Evolutionary conservation across 2,329 filamentous ascomycete genomes (phyloP).

Genomic region (Coleophoma cylindrospora): DNA sequence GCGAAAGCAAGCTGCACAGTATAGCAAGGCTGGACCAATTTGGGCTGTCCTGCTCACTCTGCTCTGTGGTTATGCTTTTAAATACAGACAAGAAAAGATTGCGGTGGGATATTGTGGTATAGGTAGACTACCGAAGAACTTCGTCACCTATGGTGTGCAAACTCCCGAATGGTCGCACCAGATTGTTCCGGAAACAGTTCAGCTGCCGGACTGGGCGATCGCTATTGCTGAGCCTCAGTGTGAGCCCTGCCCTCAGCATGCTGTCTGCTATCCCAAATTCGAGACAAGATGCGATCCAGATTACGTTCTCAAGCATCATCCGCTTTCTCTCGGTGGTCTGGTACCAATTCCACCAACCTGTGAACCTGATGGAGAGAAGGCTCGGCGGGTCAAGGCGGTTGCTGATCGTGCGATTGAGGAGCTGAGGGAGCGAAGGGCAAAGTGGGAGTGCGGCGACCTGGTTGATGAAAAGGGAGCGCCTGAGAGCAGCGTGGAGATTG

Average conservation of each 20-base stretch:
- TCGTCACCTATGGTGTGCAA: slow-evolving; percentile 43
- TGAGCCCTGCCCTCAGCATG: slow-evolving; percentile 85
- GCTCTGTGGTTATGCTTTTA: slow-evolving; percentile 67
- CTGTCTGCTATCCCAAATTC: slow-evolving; percentile 78
- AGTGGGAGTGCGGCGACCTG: slow-evolving; percentile 83
- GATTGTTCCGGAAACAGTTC: slow-evolving; percentile 43
- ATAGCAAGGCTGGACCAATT: slow-evolving; percentile 58
- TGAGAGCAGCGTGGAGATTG: slow-evolving; percentile 56
- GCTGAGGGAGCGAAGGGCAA: slow-evolving; percentile 76
- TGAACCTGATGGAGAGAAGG: slow-evolving; percentile 92
- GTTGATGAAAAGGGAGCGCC: slow-evolving; percentile 54
- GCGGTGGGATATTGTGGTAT: slow-evolving; percentile 92
- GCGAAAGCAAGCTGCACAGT: slow-evolving; percentile 37
- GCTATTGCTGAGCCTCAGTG: slow-evolving; percentile 73
- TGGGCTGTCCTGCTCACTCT: slow-evolving; percentile 67
- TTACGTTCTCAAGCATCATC: slow-evolving; percentile 81
- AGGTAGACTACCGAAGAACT: slow-evolving; percentile 52
- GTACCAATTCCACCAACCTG: slow-evolving; percentile 86
- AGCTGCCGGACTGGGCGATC: slow-evolving; percentile 66
- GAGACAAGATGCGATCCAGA: slow-evolving; percentile 77
- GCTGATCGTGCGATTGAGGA: slow-evolving; percentile 85
- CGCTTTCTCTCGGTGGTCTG: slow-evolving; percentile 73
- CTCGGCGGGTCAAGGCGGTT: slow-evolving; percentile 77
- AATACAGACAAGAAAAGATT: slow-evolving; percentile 95
- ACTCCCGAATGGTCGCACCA: slow-evolving; percentile 63